These are phyloP conservation scores for Rhododendron vialii DNA, from an alignment of 148 eudicot species.

Conservation along the genomic window DNA sequence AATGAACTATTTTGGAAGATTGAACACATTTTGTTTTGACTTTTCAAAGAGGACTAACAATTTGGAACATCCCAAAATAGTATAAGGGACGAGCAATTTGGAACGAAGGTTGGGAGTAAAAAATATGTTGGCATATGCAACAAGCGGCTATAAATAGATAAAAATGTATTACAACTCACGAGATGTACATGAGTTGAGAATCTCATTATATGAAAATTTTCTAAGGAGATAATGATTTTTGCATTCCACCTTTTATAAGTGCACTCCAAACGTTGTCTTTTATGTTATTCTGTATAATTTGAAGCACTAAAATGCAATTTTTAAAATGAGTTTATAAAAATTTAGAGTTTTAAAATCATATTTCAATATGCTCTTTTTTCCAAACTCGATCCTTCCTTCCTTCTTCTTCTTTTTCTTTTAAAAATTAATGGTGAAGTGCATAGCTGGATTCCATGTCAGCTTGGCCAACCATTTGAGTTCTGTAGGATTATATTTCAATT, in stretches of 20 bases:
- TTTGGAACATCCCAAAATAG: no score
- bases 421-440: background rate
- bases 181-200: background rate
- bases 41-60: no score
- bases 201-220: background rate
- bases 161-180: background rate
- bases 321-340: background rate
- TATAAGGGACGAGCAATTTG: no score
- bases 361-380: background rate
- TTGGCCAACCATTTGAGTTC: slow-evolving; percentile 6
- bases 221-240: background rate
- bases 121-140: no score
- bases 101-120: no score
- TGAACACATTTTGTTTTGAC: no score
- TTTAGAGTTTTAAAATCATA: background rate
- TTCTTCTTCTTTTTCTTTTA: background rate
- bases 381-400: no score
- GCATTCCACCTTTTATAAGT: background rate
- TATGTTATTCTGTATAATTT: no score
- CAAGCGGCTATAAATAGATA: no score
- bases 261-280: background rate
- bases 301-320: no score
- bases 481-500: background rate
- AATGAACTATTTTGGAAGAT: no score
- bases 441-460: slow-evolving; percentile 12